Conservation (phyloP, 768 basidiomycete genomes). For the Mycena filopes region DNA sequence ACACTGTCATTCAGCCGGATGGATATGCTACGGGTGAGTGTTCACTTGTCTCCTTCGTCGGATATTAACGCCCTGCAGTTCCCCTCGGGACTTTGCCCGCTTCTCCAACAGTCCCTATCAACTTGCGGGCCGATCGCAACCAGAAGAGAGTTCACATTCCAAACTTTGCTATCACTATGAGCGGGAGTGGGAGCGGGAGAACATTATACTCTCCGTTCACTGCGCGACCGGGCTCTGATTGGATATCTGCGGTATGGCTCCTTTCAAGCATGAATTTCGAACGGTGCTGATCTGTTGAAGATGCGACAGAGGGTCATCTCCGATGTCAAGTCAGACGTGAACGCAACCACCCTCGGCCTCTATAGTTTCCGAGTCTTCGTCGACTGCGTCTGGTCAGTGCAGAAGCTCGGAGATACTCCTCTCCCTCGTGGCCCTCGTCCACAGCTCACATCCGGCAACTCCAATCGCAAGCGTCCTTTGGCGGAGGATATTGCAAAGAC, state of each 20-base stretch:
- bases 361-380: constrained; percentile 3
- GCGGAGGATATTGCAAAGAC: background rate
- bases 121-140: background rate
- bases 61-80: background rate
- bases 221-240: background rate
- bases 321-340: background rate
- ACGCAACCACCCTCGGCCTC: background rate
- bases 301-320: background rate
- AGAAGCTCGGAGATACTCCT: background rate
- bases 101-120: background rate
- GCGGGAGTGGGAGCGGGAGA: background rate
- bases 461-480: background rate
- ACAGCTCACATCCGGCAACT: background rate
- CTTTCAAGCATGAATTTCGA: no score
- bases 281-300: background rate
- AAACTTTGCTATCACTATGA: background rate
- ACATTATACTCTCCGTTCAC: background rate
- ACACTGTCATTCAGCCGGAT: background rate
- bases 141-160: background rate
- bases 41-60: background rate
- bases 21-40: background rate
- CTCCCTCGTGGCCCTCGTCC: background rate
- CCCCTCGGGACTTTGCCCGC: background rate
- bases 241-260: background rate
- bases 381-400: background rate